phyloP scores from a whole-genome alignment of 495 filamentous ascomycete species.

The Cetradonia linearis region DNA sequence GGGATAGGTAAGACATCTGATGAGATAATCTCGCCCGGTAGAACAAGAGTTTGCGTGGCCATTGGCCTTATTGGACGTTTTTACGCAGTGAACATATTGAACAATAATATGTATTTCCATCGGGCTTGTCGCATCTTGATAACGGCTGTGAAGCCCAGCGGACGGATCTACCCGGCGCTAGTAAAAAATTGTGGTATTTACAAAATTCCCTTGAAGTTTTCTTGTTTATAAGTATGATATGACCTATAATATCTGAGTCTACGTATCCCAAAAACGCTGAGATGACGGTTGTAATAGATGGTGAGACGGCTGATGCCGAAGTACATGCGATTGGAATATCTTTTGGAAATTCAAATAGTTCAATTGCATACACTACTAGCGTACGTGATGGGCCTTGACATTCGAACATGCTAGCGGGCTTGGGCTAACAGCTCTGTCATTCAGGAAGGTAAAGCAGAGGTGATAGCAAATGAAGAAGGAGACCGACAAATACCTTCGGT shows the following conservation, averaged over 20 bases:
- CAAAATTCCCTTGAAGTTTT: neutral
- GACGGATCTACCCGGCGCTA: slow-evolving; percentile 24
- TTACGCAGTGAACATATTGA: neutral
- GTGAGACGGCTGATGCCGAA: slow-evolving; percentile 9
- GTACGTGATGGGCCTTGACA: slow-evolving; percentile 34
- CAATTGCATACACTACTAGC: slow-evolving; percentile 73
- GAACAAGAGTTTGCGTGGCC: slow-evolving; percentile 47
- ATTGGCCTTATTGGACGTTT: slow-evolving; percentile 27
- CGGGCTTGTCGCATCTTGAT: neutral
- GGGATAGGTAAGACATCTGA: slow-evolving; percentile 48
- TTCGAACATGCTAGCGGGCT: neutral
- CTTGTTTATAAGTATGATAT: neutral
- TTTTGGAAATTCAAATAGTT: slow-evolving; percentile 96
- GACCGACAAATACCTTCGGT: slow-evolving; percentile 95
- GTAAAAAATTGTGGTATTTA: slow-evolving; percentile 6
- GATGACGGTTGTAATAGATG: slow-evolving; percentile 7
- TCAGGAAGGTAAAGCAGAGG: slow-evolving; percentile 85
- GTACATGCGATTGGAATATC: slow-evolving; percentile 75
- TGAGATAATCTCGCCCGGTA: slow-evolving; percentile 73
- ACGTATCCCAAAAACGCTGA: neutral
- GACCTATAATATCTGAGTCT: neutral
- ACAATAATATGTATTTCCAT: neutral
- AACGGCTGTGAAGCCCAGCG: neutral
- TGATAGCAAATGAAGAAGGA: slow-evolving; percentile 98
- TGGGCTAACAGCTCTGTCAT: neutral